Evolutionary conservation across 805 yeast species (phyloP).

Genomic region (Dipodascopsis uninucleata): DNA sequence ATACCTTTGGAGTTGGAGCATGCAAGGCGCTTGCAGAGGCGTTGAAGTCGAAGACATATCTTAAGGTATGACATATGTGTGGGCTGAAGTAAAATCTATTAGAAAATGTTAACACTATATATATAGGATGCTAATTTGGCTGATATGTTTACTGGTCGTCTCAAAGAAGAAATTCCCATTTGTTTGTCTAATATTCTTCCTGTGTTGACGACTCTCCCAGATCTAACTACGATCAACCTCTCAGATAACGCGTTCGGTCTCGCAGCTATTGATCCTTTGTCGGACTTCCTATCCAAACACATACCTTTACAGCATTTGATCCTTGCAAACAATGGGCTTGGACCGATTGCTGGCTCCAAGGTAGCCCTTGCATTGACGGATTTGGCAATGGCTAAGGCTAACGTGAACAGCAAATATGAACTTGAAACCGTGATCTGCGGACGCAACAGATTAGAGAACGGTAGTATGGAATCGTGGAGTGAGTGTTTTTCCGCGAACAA

Average conservation of each 20-base stretch:
- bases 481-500: conserved; percentile 80
- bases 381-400: conserved; percentile 61
- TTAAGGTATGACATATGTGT: conserved; percentile 41
- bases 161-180: conserved; percentile 89
- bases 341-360: conserved; percentile 95
- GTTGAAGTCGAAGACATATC: conserved; percentile 42
- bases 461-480: conserved; percentile 81
- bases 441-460: conserved; percentile 93
- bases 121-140: conserved; percentile 54
- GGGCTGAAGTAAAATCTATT: too few species aligned
- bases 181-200: conserved; percentile 71
- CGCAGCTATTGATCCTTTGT: conserved; percentile 88
- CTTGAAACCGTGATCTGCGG: conserved; percentile 87
- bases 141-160: conserved; percentile 91
- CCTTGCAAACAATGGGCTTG: conserved; percentile 94
- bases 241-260: conserved; percentile 97
- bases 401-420: conserved; percentile 36
- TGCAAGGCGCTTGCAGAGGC: conserved; percentile 65
- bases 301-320: conserved; percentile 79
- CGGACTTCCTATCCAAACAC: conserved; percentile 69
- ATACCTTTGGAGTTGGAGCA: conserved; percentile 90
- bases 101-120: too few species aligned
- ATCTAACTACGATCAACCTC: conserved; percentile 69
- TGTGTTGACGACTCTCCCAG: conserved; percentile 63
- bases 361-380: conserved; percentile 81